Evolutionary conservation across 139 green algal genomes (phyloP).

Genomic region (Eudorina sp.): DNA sequence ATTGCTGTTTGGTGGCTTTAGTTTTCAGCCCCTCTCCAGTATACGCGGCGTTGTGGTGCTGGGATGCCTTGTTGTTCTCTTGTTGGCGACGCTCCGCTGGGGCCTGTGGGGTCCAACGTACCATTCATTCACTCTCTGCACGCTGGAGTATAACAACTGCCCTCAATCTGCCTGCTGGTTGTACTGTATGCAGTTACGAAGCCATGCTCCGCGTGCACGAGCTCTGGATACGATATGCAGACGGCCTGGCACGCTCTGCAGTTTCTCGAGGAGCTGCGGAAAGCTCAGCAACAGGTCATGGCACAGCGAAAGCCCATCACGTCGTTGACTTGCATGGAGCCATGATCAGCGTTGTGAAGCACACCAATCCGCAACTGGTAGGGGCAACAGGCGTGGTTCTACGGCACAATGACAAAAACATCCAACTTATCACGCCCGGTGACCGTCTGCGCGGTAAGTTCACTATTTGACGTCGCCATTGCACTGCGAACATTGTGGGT

Average conservation of each 20-base stretch:
- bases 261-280: background rate
- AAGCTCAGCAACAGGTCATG: background rate
- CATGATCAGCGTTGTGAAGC: slow-evolving; percentile 7
- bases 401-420: background rate
- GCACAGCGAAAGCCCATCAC: background rate
- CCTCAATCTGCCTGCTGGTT: no score
- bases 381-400: slow-evolving; percentile 13
- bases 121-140: no score
- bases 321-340: slow-evolving; percentile 26
- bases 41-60: no score
- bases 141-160: no score
- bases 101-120: no score
- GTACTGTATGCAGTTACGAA: slow-evolving; percentile 18
- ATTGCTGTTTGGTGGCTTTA: no score
- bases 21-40: no score
- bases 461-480: no score
- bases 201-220: slow-evolving; percentile 30
- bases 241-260: background rate
- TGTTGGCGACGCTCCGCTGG: no score
- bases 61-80: no score
- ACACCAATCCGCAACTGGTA: slow-evolving; percentile 17
- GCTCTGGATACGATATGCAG: slow-evolving; percentile 19
- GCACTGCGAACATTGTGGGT: no score
- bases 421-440: slow-evolving; percentile 3
- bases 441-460: slow-evolving; percentile 8